phyloP scores from a whole-genome alignment of 2,329 filamentous ascomycete genomes.

The Trichoderma atroviride region DNA sequence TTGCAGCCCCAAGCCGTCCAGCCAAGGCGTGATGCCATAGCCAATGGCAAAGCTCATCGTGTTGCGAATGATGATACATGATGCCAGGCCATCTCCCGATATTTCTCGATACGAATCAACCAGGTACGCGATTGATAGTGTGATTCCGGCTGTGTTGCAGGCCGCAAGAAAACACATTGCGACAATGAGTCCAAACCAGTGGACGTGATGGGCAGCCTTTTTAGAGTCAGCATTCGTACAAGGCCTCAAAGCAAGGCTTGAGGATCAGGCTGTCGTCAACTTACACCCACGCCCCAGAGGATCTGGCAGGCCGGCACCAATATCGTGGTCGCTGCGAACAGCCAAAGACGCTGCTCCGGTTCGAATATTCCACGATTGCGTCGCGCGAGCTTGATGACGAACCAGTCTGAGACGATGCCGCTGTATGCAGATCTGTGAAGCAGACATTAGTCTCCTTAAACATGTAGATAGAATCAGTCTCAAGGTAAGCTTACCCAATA shows the following conservation, averaged over 20 bases:
- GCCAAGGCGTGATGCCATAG: constrained; percentile 50
- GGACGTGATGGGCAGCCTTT: constrained; percentile 41
- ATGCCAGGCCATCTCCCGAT: constrained; percentile 44
- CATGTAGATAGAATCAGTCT: background rate
- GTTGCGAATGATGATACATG: constrained; percentile 45
- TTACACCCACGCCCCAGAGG: constrained; percentile 41
- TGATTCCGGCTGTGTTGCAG: constrained; percentile 41
- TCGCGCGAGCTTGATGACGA: constrained; percentile 44
- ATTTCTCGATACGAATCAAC: constrained; percentile 47
- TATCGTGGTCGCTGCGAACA: constrained; percentile 39
- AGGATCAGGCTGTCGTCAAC: background rate
- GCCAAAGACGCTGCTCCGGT: constrained; percentile 48
- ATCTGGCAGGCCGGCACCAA: constrained; percentile 37
- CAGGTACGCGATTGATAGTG: constrained; percentile 45
- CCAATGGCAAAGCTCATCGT: constrained; percentile 43
- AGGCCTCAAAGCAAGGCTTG: background rate
- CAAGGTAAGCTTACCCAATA: constrained; percentile 32
- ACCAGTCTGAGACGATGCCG: constrained; percentile 36
- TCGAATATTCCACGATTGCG: constrained; percentile 47
- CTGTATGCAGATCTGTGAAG: constrained; percentile 27
- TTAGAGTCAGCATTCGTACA: background rate
- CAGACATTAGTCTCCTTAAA: background rate
- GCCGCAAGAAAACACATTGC: constrained; percentile 44
- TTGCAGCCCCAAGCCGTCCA: constrained; percentile 45
- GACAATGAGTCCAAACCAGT: constrained; percentile 48